Percentiles rank a stretch among this genome's conserved stretches.
phyloP scores from a whole-genome alignment of 73 alveolate species.

The Paramecium sonneborni region DNA sequence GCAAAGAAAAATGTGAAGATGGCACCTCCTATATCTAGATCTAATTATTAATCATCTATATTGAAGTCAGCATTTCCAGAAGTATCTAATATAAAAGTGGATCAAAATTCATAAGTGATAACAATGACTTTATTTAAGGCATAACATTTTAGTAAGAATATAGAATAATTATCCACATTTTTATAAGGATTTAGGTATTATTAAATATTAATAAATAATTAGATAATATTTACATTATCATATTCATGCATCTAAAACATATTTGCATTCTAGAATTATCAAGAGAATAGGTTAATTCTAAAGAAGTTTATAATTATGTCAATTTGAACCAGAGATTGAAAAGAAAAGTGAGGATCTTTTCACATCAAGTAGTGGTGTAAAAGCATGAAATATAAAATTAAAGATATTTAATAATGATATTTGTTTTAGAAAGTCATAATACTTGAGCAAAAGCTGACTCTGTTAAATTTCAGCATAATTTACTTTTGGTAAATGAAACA shows the following conservation, averaged over 20 bases:
- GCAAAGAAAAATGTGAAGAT: slow-evolving; percentile 2
- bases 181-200: slow-evolving; percentile 36
- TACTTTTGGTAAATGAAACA: slow-evolving; percentile 59
- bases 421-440: slow-evolving; percentile 18
- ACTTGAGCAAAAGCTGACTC: neutral
- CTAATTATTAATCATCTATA: neutral
- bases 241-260: slow-evolving; percentile 34
- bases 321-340: slow-evolving; percentile 3
- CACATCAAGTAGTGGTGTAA: neutral
- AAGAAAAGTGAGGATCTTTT: slow-evolving; percentile 21
- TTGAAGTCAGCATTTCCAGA: neutral
- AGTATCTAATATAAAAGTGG: neutral
- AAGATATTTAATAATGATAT: neutral
- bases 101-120: neutral
- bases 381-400: slow-evolving; percentile 6
- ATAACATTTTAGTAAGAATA: neutral
- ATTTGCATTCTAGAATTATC: slow-evolving; percentile 32
- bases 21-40: slow-evolving; percentile 1
- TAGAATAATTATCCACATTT: slow-evolving; percentile 9
- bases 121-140: neutral
- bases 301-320: neutral
- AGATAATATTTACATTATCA: slow-evolving; percentile 50
- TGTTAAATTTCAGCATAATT: neutral
- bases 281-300: slow-evolving; percentile 3
- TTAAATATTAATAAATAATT: neutral